phyloP scores from a whole-genome alignment of 2,329 filamentous ascomycete species.

The Cylindrodendrum hubeiense region DNA sequence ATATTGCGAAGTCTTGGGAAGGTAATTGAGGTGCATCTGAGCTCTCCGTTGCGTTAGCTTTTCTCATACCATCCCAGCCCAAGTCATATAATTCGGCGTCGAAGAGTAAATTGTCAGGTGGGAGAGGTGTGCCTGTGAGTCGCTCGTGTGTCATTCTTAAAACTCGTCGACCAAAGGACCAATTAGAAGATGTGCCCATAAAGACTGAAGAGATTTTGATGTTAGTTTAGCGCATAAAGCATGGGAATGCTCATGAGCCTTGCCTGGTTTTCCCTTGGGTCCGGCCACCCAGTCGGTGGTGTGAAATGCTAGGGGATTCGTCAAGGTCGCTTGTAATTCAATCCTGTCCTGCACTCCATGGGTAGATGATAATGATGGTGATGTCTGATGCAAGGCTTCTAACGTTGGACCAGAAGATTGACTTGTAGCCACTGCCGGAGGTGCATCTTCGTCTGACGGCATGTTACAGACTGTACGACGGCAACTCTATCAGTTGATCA shows the following conservation, averaged over 20 bases:
- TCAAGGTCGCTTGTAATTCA: conserved; percentile 7
- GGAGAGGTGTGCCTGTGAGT: neutral
- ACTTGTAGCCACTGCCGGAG: too few species aligned
- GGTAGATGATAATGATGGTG: neutral
- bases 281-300: conserved; percentile 19
- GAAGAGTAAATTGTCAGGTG: conserved; percentile 6
- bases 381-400: neutral
- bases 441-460: too few species aligned
- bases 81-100: conserved; percentile 17
- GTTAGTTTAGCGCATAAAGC: too few species aligned
- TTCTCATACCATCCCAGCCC: conserved; percentile 6
- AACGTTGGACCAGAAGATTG: too few species aligned
- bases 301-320: conserved; percentile 19
- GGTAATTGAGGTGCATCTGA: conserved; percentile 27
- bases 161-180: conserved; percentile 15
- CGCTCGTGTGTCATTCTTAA: conserved; percentile 13
- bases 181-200: conserved; percentile 20
- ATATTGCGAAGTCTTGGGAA: conserved; percentile 32
- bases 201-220: conserved; percentile 8
- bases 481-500: too few species aligned
- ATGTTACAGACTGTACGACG: too few species aligned
- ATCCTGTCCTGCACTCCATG: neutral
- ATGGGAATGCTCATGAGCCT: neutral
- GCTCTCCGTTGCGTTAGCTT: neutral
- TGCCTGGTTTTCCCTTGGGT: conserved; percentile 1